These are phyloP conservation scores for Syzygium aromaticum DNA, from an alignment of 345 rosid genomes.

Conservation along the genomic window DNA sequence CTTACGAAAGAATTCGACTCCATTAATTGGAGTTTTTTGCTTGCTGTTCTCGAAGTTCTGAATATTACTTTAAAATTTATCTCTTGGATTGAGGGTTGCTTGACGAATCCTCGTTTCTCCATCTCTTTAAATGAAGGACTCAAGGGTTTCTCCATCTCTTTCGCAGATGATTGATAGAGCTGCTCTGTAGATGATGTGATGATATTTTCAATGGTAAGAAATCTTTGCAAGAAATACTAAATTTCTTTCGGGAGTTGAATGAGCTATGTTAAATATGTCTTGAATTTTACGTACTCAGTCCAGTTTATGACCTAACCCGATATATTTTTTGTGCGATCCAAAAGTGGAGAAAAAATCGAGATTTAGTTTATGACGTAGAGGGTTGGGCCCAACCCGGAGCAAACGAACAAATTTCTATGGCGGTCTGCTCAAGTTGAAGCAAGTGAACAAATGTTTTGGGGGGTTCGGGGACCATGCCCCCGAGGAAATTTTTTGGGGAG, in stretches of 20 bases:
- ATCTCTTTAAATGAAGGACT: background rate
- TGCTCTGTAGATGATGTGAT: background rate
- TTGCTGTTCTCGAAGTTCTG: background rate
- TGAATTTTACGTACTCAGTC: too few relatives aligned
- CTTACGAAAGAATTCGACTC: background rate
- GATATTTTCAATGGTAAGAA: background rate
- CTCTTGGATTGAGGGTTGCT: background rate
- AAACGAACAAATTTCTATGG: too few relatives aligned
- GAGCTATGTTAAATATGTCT: background rate
- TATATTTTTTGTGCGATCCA: too few relatives aligned
- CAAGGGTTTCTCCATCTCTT: background rate
- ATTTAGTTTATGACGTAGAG: too few relatives aligned
- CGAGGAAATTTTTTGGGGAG: too few relatives aligned
- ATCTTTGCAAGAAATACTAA: background rate
- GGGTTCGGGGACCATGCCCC: too few relatives aligned
- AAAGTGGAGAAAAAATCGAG: too few relatives aligned
- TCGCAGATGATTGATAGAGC: background rate
- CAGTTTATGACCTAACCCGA: too few relatives aligned
- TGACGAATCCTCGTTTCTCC: background rate
- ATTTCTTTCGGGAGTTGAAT: background rate
- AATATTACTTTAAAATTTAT: background rate
- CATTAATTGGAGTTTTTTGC: background rate
- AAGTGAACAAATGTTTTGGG: too few relatives aligned
- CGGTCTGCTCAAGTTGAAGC: too few relatives aligned
- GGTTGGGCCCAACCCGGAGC: too few relatives aligned